Percentiles rank a stretch among this genome's conserved stretches.
Evolutionary conservation across 1,284 basidiomycete genomes (phyloP).

Genomic region (Austropuccinia psidii): DNA sequence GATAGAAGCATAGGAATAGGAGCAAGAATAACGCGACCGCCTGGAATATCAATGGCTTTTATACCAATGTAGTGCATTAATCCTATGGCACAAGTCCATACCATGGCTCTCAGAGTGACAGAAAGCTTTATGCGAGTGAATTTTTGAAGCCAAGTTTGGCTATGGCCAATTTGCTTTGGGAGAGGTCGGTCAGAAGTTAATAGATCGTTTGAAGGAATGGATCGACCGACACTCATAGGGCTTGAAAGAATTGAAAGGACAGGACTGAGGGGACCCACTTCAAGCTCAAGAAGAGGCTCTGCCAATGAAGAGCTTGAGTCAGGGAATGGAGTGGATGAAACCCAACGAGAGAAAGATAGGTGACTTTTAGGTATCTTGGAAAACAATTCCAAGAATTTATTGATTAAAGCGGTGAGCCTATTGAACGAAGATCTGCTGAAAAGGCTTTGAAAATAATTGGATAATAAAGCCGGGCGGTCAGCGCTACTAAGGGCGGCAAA

Average conservation of each 20-base stretch:
- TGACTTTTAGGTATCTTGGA: too few species aligned
- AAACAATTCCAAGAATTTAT: neutral
- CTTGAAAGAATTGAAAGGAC: neutral
- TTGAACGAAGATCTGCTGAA: neutral
- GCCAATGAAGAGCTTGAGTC: neutral
- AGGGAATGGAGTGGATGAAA: neutral
- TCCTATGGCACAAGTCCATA: constrained; percentile 24
- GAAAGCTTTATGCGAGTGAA: neutral
- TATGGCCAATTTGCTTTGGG: neutral
- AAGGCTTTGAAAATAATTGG: constrained; percentile 5
- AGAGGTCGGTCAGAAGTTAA: neutral
- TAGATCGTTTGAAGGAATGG: neutral
- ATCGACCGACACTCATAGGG: neutral
- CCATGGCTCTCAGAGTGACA: neutral
- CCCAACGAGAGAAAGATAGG: neutral
- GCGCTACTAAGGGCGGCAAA: constrained; percentile 19
- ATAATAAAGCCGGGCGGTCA: constrained; percentile 11
- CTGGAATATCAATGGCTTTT: constrained; percentile 29
- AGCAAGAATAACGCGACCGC: constrained; percentile 4
- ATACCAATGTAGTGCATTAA: constrained; percentile 32
- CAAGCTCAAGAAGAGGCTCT: constrained; percentile 6
- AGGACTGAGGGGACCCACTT: constrained; percentile 8
- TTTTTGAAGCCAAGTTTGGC: neutral
- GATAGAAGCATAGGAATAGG: constrained; percentile 17
- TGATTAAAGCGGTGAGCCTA: neutral